phyloP scores from a whole-genome alignment of 2,329 filamentous ascomycete genomes.

The Salinomyces thailandicus region DNA sequence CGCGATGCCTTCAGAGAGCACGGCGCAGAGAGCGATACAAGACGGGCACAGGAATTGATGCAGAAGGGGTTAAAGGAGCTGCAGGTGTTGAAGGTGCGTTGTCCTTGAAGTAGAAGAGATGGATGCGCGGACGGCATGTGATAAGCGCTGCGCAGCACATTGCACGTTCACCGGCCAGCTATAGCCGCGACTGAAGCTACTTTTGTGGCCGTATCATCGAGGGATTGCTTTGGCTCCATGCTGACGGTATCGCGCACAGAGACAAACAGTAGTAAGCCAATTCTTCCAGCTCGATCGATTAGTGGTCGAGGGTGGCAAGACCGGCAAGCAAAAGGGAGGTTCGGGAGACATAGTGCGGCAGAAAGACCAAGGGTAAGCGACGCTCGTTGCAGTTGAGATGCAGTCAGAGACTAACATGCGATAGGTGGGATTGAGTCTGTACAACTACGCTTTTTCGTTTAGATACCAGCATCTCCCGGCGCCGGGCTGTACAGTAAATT shows the following conservation, averaged over 20 bases:
- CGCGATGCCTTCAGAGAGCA: slow-evolving; percentile 83
- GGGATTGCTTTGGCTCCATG: slow-evolving; percentile 6
- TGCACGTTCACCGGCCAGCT: too few species aligned
- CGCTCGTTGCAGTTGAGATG: slow-evolving; percentile 25
- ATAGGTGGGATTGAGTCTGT: background rate
- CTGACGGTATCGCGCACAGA: slow-evolving; percentile 46
- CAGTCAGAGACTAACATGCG: background rate
- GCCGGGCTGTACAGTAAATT: background rate
- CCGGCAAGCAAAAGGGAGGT: slow-evolving; percentile 61
- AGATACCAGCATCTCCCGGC: background rate
- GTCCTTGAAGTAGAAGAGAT: background rate
- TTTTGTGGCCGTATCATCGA: too few species aligned
- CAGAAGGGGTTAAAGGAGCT: slow-evolving; percentile 81
- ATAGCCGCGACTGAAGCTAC: too few species aligned
- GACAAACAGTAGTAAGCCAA: slow-evolving; percentile 88
- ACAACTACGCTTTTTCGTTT: background rate
- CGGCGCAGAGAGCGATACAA: slow-evolving; percentile 58
- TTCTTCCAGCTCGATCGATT: slow-evolving; percentile 88
- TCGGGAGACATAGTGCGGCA: slow-evolving; percentile 60
- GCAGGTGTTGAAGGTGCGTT: slow-evolving; percentile 76
- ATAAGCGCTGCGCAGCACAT: too few species aligned
- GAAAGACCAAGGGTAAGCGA: slow-evolving; percentile 63
- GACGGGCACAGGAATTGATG: slow-evolving; percentile 75
- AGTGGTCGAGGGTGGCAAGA: slow-evolving; percentile 81
- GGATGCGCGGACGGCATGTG: too few species aligned